These are phyloP conservation scores for Calocybe gangraenosa DNA, from an alignment of 768 basidiomycete genomes.

Conservation along the genomic window DNA sequence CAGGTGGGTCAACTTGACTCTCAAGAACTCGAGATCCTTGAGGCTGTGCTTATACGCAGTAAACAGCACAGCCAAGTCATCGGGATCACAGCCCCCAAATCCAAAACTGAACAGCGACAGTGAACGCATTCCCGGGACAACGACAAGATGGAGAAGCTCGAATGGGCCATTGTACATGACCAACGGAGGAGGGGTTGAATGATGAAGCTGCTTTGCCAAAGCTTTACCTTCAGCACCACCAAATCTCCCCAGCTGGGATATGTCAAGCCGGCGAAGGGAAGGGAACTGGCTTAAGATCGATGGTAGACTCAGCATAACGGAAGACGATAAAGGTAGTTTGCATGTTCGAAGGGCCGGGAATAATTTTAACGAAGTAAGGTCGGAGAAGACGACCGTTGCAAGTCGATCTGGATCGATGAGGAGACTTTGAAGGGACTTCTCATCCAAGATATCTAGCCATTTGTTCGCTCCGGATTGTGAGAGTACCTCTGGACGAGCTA, in stretches of 20 bases:
- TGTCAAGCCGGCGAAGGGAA: neutral
- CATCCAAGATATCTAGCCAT: constrained; percentile 1
- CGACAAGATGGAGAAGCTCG: neutral
- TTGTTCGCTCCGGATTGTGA: neutral
- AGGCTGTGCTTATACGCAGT: neutral
- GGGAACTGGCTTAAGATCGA: neutral
- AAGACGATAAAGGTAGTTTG: neutral
- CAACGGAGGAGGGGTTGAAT: neutral
- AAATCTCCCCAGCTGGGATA: neutral
- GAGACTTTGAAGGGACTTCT: neutral
- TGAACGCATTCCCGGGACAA: neutral
- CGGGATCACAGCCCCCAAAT: neutral
- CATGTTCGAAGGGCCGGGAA: neutral
- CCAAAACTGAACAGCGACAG: neutral
- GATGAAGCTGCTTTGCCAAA: neutral
- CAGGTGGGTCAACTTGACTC: neutral
- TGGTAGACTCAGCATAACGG: neutral
- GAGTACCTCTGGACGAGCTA: neutral
- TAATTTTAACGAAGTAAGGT: neutral
- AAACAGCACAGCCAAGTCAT: neutral
- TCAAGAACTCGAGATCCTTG: neutral
- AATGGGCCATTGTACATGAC: neutral
- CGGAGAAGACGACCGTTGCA: neutral
- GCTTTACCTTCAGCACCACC: neutral
- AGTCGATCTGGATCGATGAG: neutral